Evolutionary conservation across 192 early-diverging fungal species (phyloP).

Genomic region (Cetraspora pellucida): DNA sequence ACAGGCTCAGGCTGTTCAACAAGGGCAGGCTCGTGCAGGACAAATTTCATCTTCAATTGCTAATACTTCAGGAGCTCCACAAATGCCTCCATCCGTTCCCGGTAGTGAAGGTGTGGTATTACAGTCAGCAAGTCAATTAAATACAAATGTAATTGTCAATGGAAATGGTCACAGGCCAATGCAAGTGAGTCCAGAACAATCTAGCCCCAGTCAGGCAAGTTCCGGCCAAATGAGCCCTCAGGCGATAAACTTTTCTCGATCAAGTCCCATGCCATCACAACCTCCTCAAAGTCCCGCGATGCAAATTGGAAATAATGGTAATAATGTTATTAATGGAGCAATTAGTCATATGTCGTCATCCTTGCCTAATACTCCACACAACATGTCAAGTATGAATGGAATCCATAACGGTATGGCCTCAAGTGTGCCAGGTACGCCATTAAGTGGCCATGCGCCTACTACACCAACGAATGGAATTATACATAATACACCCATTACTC

Average conservation of each 20-base stretch:
- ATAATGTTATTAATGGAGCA: no score
- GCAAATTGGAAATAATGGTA: constrained; percentile 13
- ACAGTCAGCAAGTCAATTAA: constrained; percentile 12
- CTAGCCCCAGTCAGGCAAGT: constrained; percentile 28
- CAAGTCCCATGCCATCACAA: constrained; percentile 22
- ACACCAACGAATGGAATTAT: not conserved
- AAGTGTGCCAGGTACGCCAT: not conserved
- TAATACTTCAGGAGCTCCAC: constrained; percentile 42
- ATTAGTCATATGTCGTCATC: constrained; percentile 2
- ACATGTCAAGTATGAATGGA: constrained; percentile 3
- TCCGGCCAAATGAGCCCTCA: constrained; percentile 2
- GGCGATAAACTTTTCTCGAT: not conserved
- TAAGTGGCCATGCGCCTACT: not conserved
- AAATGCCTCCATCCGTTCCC: constrained; percentile 13
- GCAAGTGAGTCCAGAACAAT: constrained; percentile 34
- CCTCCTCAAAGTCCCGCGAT: constrained; percentile 25
- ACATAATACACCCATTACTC: not conserved
- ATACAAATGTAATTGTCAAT: not conserved
- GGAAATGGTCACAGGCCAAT: constrained; percentile 34
- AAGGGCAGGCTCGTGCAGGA: constrained; percentile 25
- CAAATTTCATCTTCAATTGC: constrained; percentile 8
- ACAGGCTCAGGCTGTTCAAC: constrained; percentile 24
- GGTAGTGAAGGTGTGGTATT: constrained; percentile 15
- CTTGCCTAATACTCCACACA: not conserved
- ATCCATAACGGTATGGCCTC: constrained; percentile 7